A percentile compares a stretch with the other conserved stretches of the same genome.
phyloP scores from a whole-genome alignment of 257 asterid species.

The Plantago ovata region DNA sequence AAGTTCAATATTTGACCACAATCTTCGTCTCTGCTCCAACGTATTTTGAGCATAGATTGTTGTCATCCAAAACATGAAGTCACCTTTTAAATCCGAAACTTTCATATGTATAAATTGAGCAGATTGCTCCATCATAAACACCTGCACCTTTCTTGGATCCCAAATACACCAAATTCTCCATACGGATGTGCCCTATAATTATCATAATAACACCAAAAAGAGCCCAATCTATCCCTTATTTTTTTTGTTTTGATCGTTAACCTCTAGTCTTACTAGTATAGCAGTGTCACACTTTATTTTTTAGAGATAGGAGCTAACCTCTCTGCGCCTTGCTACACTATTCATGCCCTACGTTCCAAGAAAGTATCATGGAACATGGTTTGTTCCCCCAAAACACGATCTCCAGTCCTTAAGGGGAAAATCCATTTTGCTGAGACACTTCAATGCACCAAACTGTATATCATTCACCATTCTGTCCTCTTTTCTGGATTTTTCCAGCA shows the following conservation, averaged over 20 bases:
- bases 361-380: too few relatives aligned
- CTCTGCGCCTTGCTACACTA: too few relatives aligned
- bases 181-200: neutral
- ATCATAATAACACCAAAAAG: neutral
- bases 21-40: neutral
- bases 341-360: too few relatives aligned
- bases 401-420: too few relatives aligned
- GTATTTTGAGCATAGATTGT: neutral
- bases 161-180: neutral
- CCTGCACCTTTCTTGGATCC: neutral
- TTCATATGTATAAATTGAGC: neutral
- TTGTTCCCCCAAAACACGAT: too few relatives aligned
- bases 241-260: neutral
- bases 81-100: neutral
- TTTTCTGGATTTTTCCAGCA: too few relatives aligned
- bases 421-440: too few relatives aligned
- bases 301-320: too few relatives aligned
- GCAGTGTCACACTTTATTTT: too few relatives aligned
- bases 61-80: neutral
- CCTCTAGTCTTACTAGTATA: too few relatives aligned
- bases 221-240: neutral
- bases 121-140: neutral
- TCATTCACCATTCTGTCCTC: too few relatives aligned
- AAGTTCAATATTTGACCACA: neutral
- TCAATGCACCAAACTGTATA: too few relatives aligned